Percentiles rank a stretch among this genome's conserved stretches.
phyloP scores from a whole-genome alignment of 1,139 yeast species.

The Eremothecium gossypii region DNA sequence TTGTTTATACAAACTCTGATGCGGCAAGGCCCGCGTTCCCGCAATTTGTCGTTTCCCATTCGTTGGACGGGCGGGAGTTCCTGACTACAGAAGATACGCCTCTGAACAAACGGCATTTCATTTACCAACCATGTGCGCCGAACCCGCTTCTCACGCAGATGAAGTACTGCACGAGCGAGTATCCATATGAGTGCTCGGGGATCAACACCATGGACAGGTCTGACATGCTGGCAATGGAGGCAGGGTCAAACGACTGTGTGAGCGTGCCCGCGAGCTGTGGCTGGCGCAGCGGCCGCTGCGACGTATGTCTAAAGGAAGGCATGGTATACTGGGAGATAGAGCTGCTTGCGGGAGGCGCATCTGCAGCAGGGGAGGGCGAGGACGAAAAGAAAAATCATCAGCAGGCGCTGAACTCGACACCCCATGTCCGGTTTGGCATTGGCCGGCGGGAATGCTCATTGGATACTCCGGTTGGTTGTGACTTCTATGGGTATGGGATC shows the following conservation, averaged over 20 bases:
- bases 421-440: constrained; percentile 74
- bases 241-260: constrained; percentile 28
- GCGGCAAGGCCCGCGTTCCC: constrained; percentile 16
- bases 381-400: constrained; percentile 12
- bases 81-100: constrained; percentile 60
- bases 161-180: constrained; percentile 66
- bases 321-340: constrained; percentile 61
- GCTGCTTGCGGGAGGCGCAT: constrained; percentile 19
- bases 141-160: constrained; percentile 51
- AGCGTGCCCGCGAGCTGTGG: constrained; percentile 50
- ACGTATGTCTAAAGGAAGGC: constrained; percentile 73
- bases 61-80: constrained; percentile 9
- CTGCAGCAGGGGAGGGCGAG: constrained; percentile 3
- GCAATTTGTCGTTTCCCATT: constrained; percentile 8
- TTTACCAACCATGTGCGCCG: constrained; percentile 73
- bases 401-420: constrained; percentile 21
- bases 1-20: constrained; percentile 11
- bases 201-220: constrained; percentile 69
- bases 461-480: constrained; percentile 94
- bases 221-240: constrained; percentile 44
- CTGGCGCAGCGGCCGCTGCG: constrained; percentile 74
- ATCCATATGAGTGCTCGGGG: constrained; percentile 56
- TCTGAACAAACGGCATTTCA: constrained; percentile 66
- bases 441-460: constrained; percentile 78
- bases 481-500: constrained; percentile 87